Evolutionary conservation across 306 rosid species (phyloP), one percentile per base, ranked within the genome.

Genomic region (Ochetophila trinervis): DNA sequence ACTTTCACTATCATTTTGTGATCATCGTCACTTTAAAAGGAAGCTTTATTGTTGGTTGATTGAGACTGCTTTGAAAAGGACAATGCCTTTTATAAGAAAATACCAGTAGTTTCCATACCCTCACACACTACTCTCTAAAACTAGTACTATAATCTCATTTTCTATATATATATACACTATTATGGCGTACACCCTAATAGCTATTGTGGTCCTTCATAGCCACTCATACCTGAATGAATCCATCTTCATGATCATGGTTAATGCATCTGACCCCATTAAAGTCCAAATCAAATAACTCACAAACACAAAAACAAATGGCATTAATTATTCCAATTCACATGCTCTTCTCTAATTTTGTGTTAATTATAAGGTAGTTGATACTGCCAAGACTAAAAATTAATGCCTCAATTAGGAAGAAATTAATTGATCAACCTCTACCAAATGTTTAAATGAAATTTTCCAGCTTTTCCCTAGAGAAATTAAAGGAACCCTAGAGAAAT

Each of bases 11-110:
- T 85, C 89, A 85, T 86, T 77, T 71, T 80, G 74, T 71, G 82
- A 83, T 86, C 80, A 88, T 86, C 74, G 74, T 84, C 84, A 62
- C 88, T 86, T 82, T 81, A 78, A 86, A 88, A 84, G 86, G 79
- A 86, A 82, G 91, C 86, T 85, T 90, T 83, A 72, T 83, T 76
- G 76, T 81, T 87, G 86, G 85, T 72, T 76, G 76, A 58, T 71
- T 55, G 51, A 50, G 68, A 82, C 81, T 50, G 44, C 27, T 42
- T 37, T 54, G 86, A 85, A 79, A 82, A 79, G 50, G 85, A 80
- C 87, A 23, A 56, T 54, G 57, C 75, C 76, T 75, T 74, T n/a
- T 69, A 12, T 68, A 40, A 57, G 27, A 77, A 32, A 69, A 73
- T 64, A 63, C 60, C 64, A 53, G 57, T 74, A 67, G 44, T 79